Conservation (phyloP, 116 monocot species). For the Posidonia oceanica region DNA sequence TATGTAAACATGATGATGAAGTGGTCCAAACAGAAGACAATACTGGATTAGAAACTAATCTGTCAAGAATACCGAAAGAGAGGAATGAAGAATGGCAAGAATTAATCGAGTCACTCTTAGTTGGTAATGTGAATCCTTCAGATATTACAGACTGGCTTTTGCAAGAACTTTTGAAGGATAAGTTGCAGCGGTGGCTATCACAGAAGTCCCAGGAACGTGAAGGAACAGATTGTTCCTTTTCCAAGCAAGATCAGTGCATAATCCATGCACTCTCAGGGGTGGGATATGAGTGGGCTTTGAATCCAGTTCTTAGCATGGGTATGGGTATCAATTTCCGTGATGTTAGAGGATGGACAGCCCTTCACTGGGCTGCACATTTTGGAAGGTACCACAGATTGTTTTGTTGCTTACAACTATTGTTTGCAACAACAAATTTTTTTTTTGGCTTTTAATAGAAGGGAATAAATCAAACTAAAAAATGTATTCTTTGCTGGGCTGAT, state of each 20-base stretch:
- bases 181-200: conserved; percentile 45
- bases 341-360: conserved; percentile 86
- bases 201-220: conserved; percentile 15
- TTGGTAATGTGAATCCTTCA: conserved; percentile 13
- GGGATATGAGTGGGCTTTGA: conserved; percentile 86
- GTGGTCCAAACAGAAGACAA: conserved; percentile 6
- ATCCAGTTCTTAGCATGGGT: conserved; percentile 47
- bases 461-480: too few relatives aligned
- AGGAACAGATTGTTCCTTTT: conserved; percentile 18
- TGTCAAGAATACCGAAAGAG: conserved; percentile 8
- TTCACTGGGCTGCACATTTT: conserved; percentile 96
- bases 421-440: too few relatives aligned
- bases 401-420: too few relatives aligned
- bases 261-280: conserved; percentile 81
- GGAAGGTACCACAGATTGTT: conserved; percentile 46
- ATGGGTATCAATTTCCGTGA: conserved; percentile 93
- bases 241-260: conserved; percentile 70
- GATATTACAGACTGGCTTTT: conserved; percentile 39
- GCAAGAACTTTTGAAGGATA: conserved; percentile 72
- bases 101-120: too few relatives aligned
- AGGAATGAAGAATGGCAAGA: conserved; percentile 4
- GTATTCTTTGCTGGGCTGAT: too few relatives aligned
- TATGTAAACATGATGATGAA: conserved; percentile 20
- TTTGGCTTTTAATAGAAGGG: too few relatives aligned
- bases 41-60: conserved; percentile 8